Evolutionary conservation across 1,284 basidiomycete genomes (phyloP).

Genomic region (Marasmius oreades): DNA sequence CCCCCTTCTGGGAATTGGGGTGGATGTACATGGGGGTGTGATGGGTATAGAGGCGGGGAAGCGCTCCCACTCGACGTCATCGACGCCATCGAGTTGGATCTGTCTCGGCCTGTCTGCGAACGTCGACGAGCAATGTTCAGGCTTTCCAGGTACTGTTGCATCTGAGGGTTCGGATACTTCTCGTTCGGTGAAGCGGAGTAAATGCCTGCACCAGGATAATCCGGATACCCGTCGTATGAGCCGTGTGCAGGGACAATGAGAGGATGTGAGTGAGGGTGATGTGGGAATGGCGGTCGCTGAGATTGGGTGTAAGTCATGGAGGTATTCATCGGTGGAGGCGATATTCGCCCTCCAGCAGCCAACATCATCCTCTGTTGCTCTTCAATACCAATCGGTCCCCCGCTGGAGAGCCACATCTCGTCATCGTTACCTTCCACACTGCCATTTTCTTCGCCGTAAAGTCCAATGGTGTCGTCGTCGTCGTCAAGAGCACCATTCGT

Average conservation of each 20-base stretch:
- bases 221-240: neutral
- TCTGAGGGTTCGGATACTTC: neutral
- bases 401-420: neutral
- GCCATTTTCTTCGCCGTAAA: neutral
- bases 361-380: neutral
- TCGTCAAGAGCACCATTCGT: constrained; percentile 11
- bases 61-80: neutral
- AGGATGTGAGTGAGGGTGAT: neutral
- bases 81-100: neutral
- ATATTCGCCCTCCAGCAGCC: neutral
- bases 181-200: neutral
- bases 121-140: neutral
- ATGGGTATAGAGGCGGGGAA: neutral
- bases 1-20: neutral
- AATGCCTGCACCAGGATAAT: neutral
- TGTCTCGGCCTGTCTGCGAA: neutral
- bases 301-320: no score
- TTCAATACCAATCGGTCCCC: neutral
- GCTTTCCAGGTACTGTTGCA: neutral
- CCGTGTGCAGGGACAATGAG: neutral
- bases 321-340: no score
- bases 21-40: neutral
- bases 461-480: constrained; percentile 10
- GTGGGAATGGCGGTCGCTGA: neutral
- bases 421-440: neutral